Percentiles rank a stretch among this genome's conserved stretches.
These are phyloP conservation scores for Fonsecaea pugnacius DNA, from an alignment of 2,329 filamentous ascomycete species.

Conservation along the genomic window DNA sequence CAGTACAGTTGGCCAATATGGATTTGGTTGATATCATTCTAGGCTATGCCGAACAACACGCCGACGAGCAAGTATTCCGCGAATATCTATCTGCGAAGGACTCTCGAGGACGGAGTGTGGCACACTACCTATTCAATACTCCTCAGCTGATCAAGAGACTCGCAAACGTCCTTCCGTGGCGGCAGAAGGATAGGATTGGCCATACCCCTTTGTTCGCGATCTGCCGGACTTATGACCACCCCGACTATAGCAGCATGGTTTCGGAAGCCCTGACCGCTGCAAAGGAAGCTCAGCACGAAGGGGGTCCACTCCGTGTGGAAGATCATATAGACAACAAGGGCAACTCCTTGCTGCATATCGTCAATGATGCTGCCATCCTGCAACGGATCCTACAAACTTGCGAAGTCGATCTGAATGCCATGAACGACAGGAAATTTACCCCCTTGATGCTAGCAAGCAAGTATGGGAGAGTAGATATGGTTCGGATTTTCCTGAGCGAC, in stretches of 20 bases:
- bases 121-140: slow-evolving; percentile 95
- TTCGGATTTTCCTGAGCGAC: slow-evolving; percentile 84
- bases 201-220: slow-evolving; percentile 97
- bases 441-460: slow-evolving; percentile 98
- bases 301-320: slow-evolving; percentile 80
- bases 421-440: slow-evolving; percentile 93
- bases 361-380: slow-evolving; percentile 81
- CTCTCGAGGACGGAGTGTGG: slow-evolving; percentile 81
- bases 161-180: slow-evolving; percentile 81
- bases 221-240: slow-evolving; percentile 92
- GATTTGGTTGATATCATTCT: slow-evolving; percentile 77
- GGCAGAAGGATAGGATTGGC: slow-evolving; percentile 89
- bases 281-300: slow-evolving; percentile 74
- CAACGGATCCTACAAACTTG: slow-evolving; percentile 76
- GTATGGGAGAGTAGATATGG: slow-evolving; percentile 92
- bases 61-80: slow-evolving; percentile 60
- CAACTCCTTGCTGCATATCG: slow-evolving; percentile 93
- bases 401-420: slow-evolving; percentile 94
- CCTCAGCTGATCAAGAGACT: slow-evolving; percentile 78
- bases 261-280: slow-evolving; percentile 77
- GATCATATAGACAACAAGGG: slow-evolving; percentile 91
- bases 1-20: slow-evolving; percentile 79
- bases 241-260: slow-evolving; percentile 85
- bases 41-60: slow-evolving; percentile 66
- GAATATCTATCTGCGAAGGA: slow-evolving; percentile 78